phyloP scores from a whole-genome alignment of 140 eudicot species.

The Ambrosia hybrid region DNA sequence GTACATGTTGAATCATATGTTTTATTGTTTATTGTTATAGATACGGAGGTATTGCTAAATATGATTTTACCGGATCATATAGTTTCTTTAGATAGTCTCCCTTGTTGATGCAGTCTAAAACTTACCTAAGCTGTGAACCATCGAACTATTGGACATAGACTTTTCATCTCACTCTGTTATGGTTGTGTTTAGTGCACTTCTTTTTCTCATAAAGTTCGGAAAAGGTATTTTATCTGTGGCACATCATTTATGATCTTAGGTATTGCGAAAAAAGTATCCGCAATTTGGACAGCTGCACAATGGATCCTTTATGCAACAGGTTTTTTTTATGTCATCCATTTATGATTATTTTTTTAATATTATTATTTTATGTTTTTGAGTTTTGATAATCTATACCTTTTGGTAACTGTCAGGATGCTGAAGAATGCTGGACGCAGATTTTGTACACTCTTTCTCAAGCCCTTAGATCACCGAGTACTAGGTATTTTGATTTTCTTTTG shows the following conservation, averaged over 20 bases:
- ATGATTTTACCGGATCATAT: slow-evolving; percentile 13
- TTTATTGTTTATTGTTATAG: not conserved
- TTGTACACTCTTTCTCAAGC: slow-evolving; percentile 80
- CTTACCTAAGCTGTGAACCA: not conserved
- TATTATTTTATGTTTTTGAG: not conserved
- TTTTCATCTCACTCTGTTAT: too few relatives aligned
- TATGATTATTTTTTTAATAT: not conserved
- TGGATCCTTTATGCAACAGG: slow-evolving; percentile 96
- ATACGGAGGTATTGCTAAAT: not conserved
- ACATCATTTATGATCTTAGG: slow-evolving; percentile 48
- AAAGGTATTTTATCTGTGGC: not conserved
- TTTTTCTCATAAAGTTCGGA: not conserved
- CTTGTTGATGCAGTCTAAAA: too few relatives aligned
- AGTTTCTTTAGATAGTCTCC: not conserved
- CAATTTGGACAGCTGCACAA: slow-evolving; percentile 92
- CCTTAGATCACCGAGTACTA: slow-evolving; percentile 57
- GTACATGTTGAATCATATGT: not conserved
- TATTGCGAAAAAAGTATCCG: slow-evolving; percentile 82
- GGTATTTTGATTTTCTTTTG: slow-evolving; percentile 40
- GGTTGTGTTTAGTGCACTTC: slow-evolving; percentile 7
- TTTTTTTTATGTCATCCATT: not conserved
- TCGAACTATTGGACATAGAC: not conserved
- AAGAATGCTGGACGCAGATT: slow-evolving; percentile 96
- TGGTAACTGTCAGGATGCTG: slow-evolving; percentile 73
- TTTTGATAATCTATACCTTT: not conserved